These are phyloP conservation scores for Fistulifera solaris DNA, from an alignment of 108 stramenopile genomes.

Conservation along the genomic window DNA sequence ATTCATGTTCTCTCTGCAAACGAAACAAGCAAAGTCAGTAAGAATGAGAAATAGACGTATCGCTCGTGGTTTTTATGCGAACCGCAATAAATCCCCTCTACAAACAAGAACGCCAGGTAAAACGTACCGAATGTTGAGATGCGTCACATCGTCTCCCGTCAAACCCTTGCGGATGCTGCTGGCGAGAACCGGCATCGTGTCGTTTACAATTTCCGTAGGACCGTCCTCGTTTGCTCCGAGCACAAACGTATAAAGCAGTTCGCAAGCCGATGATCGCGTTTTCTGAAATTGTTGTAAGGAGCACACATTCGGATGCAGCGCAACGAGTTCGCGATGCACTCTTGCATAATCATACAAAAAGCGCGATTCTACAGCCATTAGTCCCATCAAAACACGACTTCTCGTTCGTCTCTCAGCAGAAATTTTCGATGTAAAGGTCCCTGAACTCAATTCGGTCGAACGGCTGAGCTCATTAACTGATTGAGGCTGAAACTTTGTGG, in stretches of 20 bases:
- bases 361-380: too few species aligned
- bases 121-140: background rate
- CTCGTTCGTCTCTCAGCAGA: too few species aligned
- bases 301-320: background rate
- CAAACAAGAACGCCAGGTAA: too few species aligned
- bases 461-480: too few species aligned
- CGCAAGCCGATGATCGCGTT: conserved; percentile 7
- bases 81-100: too few species aligned
- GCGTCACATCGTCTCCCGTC: background rate
- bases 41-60: background rate
- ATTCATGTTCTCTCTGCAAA: conserved; percentile 24
- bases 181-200: background rate
- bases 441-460: too few species aligned
- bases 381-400: too few species aligned
- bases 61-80: too few species aligned
- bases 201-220: conserved; percentile 3
- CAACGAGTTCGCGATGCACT: background rate
- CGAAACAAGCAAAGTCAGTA: background rate
- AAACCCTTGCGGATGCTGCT: background rate
- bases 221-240: conserved; percentile 19
- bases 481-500: too few species aligned
- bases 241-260: conserved; percentile 26
- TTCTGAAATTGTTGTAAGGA: background rate
- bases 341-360: too few species aligned
- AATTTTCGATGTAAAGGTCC: too few species aligned